Evolutionary conservation across 2,329 filamentous ascomycete genomes (phyloP), one percentile per base, ranked within the genome.

Genomic region (Dothistroma pini): DNA sequence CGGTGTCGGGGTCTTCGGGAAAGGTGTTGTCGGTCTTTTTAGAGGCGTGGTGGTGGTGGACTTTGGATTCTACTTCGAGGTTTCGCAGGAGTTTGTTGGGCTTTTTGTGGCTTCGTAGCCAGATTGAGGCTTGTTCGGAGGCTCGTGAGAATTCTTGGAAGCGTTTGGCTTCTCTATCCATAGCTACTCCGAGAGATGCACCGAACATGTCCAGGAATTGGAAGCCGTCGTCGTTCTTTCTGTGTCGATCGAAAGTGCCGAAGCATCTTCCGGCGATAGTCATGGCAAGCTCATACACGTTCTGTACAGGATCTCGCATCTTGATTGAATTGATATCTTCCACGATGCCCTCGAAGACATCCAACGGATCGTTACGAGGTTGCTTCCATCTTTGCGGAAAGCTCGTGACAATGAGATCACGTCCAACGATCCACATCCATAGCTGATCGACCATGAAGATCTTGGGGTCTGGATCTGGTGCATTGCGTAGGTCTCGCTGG

Each of bases 121-220:
- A 68, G 35, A 62, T 59, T 0, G 83, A 83, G 7, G 84, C 84
- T 66, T 83, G 78, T 11, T 77, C 78, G 0, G 84, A 86, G 0
- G 85, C 85, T 14, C 73, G 75, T 62, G 87, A 85, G 74, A 88
- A 88, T 14, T 78, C 76, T 35, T 77, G 76, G 65, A 88, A 88
- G 0, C 88, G 78, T n/a, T 80, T 74, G 3, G 70, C 69, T 49
- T 73, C 71, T 34, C 69, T 68, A 31, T 78, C 75, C 10, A 77
- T 78, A 1, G 75, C 75, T 29, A 75, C 69, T 1, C 86, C 86
- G 48, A 89, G 87, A 1, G 82, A 84, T 14, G 80, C 80, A 65
- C 88, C 85, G 62, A 89, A 89, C 83, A 88, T 88, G 63, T 88
- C 86, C 0, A 88, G 70, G 56, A 89, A 88, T 62, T 86, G 84